Evolutionary conservation across 257 asterid species (phyloP).

Genomic region (Linaria vulgaris): DNA sequence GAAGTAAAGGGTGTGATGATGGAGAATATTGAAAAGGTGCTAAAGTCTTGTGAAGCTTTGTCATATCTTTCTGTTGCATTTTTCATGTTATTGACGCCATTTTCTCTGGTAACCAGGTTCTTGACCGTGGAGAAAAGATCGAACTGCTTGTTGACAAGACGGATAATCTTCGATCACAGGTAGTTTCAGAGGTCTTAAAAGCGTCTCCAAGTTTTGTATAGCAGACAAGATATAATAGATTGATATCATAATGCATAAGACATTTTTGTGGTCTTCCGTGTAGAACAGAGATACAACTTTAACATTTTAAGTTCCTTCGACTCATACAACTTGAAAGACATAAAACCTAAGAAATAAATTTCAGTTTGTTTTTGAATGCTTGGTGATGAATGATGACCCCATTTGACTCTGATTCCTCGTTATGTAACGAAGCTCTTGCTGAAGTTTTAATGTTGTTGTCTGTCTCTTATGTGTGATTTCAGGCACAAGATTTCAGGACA

Average conservation of each 20-base stretch:
- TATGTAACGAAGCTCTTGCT: background rate
- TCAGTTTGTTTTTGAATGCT: too few species aligned
- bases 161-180: slow-evolving; percentile 60
- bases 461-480: background rate
- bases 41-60: too few species aligned
- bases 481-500: slow-evolving; percentile 55
- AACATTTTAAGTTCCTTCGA: too few species aligned
- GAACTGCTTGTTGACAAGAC: slow-evolving; percentile 64
- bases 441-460: background rate
- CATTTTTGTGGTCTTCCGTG: too few species aligned
- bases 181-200: slow-evolving; percentile 43
- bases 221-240: too few species aligned
- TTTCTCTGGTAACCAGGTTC: slow-evolving; percentile 45
- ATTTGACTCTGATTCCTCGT: too few species aligned
- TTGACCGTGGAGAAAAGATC: slow-evolving; percentile 62
- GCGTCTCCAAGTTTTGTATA: slow-evolving; percentile 42
- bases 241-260: too few species aligned
- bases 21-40: slow-evolving; percentile 64
- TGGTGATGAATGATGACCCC: too few species aligned
- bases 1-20: slow-evolving; percentile 62
- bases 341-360: too few species aligned
- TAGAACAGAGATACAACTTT: too few species aligned
- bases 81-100: slow-evolving; percentile 27
- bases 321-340: too few species aligned
- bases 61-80: background rate